A percentile compares a stretch with the other conserved stretches of the same genome.
phyloP scores from a whole-genome alignment of 2,329 filamentous ascomycete species.

The Apiospora marii region DNA sequence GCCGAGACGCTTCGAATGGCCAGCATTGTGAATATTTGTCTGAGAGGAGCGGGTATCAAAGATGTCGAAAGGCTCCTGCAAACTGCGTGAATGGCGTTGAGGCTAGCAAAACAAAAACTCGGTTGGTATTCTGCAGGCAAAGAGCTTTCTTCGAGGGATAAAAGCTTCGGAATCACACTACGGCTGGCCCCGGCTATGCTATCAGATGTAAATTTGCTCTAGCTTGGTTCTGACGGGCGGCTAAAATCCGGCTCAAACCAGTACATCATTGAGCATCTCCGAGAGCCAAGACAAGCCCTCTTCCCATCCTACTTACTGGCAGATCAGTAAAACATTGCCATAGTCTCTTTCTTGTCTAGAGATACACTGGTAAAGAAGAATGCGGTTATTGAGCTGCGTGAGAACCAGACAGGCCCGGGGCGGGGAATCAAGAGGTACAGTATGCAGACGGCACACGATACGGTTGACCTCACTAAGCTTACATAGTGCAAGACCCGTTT shows the following conservation, averaged over 20 bases:
- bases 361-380: background rate
- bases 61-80: conserved; percentile 27
- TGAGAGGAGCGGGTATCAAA: conserved; percentile 30
- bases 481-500: background rate
- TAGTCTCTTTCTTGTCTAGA: background rate
- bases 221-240: conserved; percentile 2
- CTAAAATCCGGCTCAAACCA: background rate
- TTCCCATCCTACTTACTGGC: background rate
- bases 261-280: background rate
- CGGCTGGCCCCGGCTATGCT: conserved; percentile 18
- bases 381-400: background rate
- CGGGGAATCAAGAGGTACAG: background rate
- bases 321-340: background rate
- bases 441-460: background rate
- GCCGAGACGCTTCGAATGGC: conserved; percentile 79
- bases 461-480: background rate
- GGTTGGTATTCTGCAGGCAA: conserved; percentile 7
- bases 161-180: conserved; percentile 13
- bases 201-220: conserved; percentile 21
- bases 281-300: background rate
- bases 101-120: conserved; percentile 16
- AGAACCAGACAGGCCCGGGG: background rate
- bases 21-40: conserved; percentile 71
- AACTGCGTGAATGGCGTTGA: conserved; percentile 18
- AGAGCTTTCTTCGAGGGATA: conserved; percentile 20